A percentile compares a stretch with the other conserved stretches of the same genome.
These are phyloP conservation scores for Vinca minor DNA, from an alignment of 257 asterid species.

Conservation along the genomic window DNA sequence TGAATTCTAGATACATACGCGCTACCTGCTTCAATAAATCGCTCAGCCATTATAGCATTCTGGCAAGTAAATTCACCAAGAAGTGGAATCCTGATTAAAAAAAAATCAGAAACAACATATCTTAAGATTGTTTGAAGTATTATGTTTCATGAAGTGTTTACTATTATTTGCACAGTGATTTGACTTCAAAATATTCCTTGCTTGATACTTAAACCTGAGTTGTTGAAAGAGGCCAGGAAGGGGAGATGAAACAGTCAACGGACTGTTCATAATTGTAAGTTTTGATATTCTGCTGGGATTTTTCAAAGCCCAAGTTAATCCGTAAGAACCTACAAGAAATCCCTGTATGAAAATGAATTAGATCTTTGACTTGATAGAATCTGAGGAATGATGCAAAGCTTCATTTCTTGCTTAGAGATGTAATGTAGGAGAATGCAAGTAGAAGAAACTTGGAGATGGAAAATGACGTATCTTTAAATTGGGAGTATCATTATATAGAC, in stretches of 20 bases:
- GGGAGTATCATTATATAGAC: not conserved
- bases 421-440: not conserved
- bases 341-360: constrained; percentile 46
- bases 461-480: not conserved
- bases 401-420: not conserved
- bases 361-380: no score
- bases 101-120: not conserved
- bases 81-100: constrained; percentile 63
- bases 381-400: not conserved
- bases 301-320: constrained; percentile 91
- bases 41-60: constrained; percentile 93
- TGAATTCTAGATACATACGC: constrained; percentile 70
- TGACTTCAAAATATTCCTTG: constrained; percentile 1
- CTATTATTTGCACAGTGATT: not conserved
- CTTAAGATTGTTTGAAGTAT: not conserved
- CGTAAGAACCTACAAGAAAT: constrained; percentile 91
- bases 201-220: constrained; percentile 51
- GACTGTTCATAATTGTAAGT: constrained; percentile 77
- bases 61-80: constrained; percentile 93
- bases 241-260: constrained; percentile 83
- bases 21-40: constrained; percentile 99
- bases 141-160: no score
- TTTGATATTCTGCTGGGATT: constrained; percentile 63
- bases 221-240: constrained; percentile 88
- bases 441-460: not conserved